phyloP scores from a whole-genome alignment of 495 filamentous ascomycete species.

The Xylaria grammica region DNA sequence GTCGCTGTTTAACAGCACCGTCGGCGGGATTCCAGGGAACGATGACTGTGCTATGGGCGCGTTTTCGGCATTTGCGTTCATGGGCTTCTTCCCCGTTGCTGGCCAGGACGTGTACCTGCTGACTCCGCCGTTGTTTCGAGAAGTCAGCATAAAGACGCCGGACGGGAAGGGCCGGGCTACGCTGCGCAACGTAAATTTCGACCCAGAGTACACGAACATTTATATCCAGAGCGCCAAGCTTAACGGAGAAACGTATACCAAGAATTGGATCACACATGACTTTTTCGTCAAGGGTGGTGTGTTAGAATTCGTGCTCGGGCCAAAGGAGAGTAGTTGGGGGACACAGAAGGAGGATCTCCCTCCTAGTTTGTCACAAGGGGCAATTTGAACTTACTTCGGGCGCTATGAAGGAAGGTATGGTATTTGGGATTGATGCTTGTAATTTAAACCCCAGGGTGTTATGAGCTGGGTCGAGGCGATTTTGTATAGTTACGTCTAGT shows the following conservation, averaged over 20 bases:
- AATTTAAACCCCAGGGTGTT: background rate
- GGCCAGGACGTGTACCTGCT: conserved; percentile 79
- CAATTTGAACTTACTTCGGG: conserved; percentile 12
- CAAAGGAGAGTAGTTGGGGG: conserved; percentile 73
- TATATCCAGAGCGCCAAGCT: conserved; percentile 72
- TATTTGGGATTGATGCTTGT: background rate
- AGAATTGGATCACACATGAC: conserved; percentile 74
- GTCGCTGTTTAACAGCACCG: conserved; percentile 63
- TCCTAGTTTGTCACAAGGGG: conserved; percentile 57
- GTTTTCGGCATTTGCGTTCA: conserved; percentile 70
- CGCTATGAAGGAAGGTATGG: background rate
- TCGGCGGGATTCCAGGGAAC: conserved; percentile 72
- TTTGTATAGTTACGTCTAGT: no score
- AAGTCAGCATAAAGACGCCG: conserved; percentile 62
- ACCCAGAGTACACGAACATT: conserved; percentile 61
- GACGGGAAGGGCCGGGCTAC: conserved; percentile 62
- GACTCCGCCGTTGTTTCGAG: conserved; percentile 67
- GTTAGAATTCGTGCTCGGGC: conserved; percentile 67
- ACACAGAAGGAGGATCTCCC: conserved; percentile 67
- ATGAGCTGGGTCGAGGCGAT: background rate
- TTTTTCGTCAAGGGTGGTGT: conserved; percentile 72
- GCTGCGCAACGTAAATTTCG: conserved; percentile 65
- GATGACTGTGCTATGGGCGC: conserved; percentile 80
- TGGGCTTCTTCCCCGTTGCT: conserved; percentile 75
- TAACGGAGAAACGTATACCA: conserved; percentile 65